These are phyloP conservation scores for Warburgia ugandensis DNA, from an alignment of 164 flowering plant genomes.

Conservation along the genomic window DNA sequence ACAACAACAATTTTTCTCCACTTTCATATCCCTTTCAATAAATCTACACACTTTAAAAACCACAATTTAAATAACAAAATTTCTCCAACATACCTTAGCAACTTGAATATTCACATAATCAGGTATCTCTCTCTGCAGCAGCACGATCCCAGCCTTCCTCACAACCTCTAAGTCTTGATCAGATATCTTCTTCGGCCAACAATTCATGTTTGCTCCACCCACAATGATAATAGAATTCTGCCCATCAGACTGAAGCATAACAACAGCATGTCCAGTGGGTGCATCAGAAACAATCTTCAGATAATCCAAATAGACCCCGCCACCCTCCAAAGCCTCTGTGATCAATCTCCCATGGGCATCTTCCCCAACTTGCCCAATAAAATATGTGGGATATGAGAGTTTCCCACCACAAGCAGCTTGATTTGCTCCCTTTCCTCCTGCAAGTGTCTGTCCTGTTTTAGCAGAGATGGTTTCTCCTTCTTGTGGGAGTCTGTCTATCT, in stretches of 20 bases:
- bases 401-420: slow-evolving; percentile 83
- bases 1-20: too few species aligned
- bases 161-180: slow-evolving; percentile 52
- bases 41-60: too few species aligned
- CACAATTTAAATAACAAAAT: too few species aligned
- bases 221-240: slow-evolving; percentile 91
- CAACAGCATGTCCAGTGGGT: slow-evolving; percentile 98
- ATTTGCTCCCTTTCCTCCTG: slow-evolving; percentile 96
- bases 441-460: slow-evolving; percentile 58
- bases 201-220: slow-evolving; percentile 83
- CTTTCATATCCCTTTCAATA: too few species aligned
- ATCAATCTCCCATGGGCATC: slow-evolving; percentile 83
- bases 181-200: slow-evolving; percentile 55
- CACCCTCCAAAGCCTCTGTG: slow-evolving; percentile 42
- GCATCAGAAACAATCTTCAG: slow-evolving; percentile 35
- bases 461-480: slow-evolving; percentile 91
- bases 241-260: slow-evolving; percentile 82
- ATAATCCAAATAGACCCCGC: slow-evolving; percentile 60
- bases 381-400: slow-evolving; percentile 71
- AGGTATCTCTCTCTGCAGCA: too few species aligned
- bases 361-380: slow-evolving; percentile 73
- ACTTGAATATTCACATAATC: slow-evolving; percentile 87
- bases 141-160: slow-evolving; percentile 66
- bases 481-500: slow-evolving; percentile 63
- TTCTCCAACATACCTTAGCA: too few species aligned